These are phyloP conservation scores for Pseudisothecium myosuroides DNA, from an alignment of 225 moss, liverwort and hornwort species.

Conservation along the genomic window DNA sequence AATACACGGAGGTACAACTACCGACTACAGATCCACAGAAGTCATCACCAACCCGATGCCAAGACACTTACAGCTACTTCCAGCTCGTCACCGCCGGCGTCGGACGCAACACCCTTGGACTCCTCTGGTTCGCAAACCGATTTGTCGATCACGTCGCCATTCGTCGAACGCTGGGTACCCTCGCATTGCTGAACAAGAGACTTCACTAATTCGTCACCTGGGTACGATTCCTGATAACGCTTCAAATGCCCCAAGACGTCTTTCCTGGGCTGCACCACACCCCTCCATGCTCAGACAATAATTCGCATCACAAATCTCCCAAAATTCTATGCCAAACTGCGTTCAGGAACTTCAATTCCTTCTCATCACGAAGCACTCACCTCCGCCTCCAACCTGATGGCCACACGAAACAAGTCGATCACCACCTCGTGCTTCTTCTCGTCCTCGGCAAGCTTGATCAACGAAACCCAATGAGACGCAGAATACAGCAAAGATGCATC, in stretches of 20 bases:
- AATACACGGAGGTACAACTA: background rate
- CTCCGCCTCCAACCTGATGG: constrained; percentile 32
- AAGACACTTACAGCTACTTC: background rate
- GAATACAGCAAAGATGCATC: constrained; percentile 13
- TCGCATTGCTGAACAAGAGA: constrained; percentile 24
- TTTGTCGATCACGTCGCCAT: background rate
- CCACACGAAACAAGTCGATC: constrained; percentile 31
- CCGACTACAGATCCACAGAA: background rate
- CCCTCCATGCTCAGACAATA: background rate
- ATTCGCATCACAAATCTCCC: background rate
- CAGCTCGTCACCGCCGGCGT: background rate
- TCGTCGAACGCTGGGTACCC: background rate
- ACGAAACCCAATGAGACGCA: constrained; percentile 27
- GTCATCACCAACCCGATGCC: background rate
- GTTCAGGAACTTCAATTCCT: background rate
- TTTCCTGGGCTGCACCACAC: constrained; percentile 19
- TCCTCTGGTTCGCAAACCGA: background rate
- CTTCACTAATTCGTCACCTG: constrained; percentile 6
- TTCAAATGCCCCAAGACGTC: constrained; percentile 4
- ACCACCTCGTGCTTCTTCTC: constrained; percentile 36
- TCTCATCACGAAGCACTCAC: background rate
- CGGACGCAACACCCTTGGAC: background rate
- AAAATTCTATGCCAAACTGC: background rate
- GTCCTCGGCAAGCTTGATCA: constrained; percentile 27
- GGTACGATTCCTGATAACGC: constrained; percentile 6